These are phyloP conservation scores for Thyridium curvatum DNA, from an alignment of 2,329 filamentous ascomycete genomes.

Conservation along the genomic window DNA sequence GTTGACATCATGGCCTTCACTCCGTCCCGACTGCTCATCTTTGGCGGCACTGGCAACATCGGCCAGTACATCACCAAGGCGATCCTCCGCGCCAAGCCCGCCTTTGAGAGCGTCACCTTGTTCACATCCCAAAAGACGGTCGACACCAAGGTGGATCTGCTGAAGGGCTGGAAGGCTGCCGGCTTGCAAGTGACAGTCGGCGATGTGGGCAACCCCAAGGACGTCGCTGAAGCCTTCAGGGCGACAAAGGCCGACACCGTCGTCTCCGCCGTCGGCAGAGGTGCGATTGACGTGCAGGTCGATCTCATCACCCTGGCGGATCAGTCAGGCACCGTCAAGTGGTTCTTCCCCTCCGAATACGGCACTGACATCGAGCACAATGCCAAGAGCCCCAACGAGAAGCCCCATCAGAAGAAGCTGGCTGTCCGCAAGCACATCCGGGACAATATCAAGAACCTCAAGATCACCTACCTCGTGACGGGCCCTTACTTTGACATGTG, in stretches of 20 bases:
- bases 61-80: conserved; percentile 25
- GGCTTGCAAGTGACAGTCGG: conserved; percentile 51
- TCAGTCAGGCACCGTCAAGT: conserved; percentile 36
- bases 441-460: conserved; percentile 43
- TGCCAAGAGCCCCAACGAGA: conserved; percentile 50
- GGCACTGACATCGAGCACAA: conserved; percentile 60
- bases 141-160: conserved; percentile 39
- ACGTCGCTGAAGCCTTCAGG: conserved; percentile 50
- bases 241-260: conserved; percentile 55
- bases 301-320: conserved; percentile 53
- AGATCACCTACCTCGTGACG: conserved; percentile 63
- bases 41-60: conserved; percentile 25
- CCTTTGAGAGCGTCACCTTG: conserved; percentile 30
- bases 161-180: conserved; percentile 33
- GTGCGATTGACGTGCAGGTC: conserved; percentile 55
- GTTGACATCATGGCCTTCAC: too few relatives aligned
- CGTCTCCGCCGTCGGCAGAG: conserved; percentile 57
- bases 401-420: conserved; percentile 64
- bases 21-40: conserved; percentile 15
- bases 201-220: conserved; percentile 42
- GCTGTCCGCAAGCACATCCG: conserved; percentile 57
- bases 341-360: conserved; percentile 63
- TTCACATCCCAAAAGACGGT: conserved; percentile 49
- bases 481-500: conserved; percentile 64
- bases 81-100: conserved; percentile 21